Conservation (phyloP, 352 stramenopile genomes). For the Phytophthora pluvialis region DNA sequence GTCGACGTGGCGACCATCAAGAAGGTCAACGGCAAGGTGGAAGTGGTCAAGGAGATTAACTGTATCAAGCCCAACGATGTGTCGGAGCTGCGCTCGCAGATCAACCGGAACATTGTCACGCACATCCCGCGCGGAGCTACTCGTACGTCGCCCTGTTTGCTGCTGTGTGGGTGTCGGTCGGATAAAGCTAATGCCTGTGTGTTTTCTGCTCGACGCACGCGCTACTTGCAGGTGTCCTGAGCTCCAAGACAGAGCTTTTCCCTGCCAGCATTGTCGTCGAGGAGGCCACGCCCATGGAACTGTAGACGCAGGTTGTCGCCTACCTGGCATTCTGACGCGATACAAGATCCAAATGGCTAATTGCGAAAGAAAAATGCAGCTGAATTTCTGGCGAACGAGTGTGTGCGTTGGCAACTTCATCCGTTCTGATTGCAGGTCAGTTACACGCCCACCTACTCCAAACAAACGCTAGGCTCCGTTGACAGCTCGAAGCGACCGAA, state of each 20-base stretch:
- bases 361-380: conserved; percentile 38
- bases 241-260: conserved; percentile 79
- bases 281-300: conserved; percentile 80
- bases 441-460: conserved; percentile 6
- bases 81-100: conserved; percentile 81
- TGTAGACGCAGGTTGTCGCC: conserved; percentile 51
- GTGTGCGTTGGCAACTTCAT: conserved; percentile 14
- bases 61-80: conserved; percentile 95
- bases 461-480: conserved; percentile 14
- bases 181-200: conserved; percentile 3
- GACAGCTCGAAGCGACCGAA: not conserved
- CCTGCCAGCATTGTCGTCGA: conserved; percentile 64
- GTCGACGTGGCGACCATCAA: conserved; percentile 97
- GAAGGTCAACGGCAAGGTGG: conserved; percentile 80
- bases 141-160: conserved; percentile 47
- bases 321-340: conserved; percentile 20
- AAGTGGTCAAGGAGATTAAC: conserved; percentile 92
- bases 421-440: conserved; percentile 13
- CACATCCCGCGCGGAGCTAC: conserved; percentile 83
- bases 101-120: conserved; percentile 87
- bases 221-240: conserved; percentile 59
- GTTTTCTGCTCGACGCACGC: conserved; percentile 2
- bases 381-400: conserved; percentile 28
- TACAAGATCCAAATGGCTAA: conserved; percentile 22
- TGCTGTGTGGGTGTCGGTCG: not conserved